phyloP scores from a whole-genome alignment of 495 filamentous ascomycete species.

The Neurospora intermedia region DNA sequence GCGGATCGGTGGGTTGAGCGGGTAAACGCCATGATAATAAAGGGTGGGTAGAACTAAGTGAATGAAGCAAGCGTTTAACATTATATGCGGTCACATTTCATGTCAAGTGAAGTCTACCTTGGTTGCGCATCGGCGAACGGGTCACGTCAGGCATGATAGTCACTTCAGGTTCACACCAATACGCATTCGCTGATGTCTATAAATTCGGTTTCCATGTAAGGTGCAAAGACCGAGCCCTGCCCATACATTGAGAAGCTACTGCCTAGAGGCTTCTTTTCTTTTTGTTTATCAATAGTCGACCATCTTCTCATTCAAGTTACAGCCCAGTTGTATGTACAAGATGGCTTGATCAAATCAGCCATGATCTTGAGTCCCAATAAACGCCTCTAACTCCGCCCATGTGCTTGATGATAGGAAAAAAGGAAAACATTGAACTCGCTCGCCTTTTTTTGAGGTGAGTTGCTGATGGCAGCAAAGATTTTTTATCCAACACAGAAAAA shows the following conservation, averaged over 20 bases:
- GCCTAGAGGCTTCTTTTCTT: conserved; percentile 5
- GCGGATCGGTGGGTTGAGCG: neutral
- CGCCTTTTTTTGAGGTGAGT: neutral
- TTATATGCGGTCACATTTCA: neutral
- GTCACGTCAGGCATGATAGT: neutral
- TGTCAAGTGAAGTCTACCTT: neutral
- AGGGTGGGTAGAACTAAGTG: neutral
- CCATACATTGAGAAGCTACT: conserved; percentile 13
- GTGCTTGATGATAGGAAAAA: neutral
- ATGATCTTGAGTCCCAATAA: neutral
- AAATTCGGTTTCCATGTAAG: neutral
- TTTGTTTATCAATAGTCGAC: neutral
- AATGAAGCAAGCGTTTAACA: neutral
- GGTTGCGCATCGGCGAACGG: too few species aligned
- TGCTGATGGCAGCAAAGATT: neutral
- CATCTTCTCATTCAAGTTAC: neutral
- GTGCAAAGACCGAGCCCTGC: conserved; percentile 5
- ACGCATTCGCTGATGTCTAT: neutral
- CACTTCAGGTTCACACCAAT: neutral
- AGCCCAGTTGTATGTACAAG: neutral
- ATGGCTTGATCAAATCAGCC: neutral
- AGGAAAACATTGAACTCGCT: neutral
- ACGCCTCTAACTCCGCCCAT: neutral
- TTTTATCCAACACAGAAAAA: neutral
- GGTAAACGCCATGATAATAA: neutral